A percentile compares a stretch with the other conserved stretches of the same genome.
These are phyloP conservation scores for Dimocarpus longan DNA, from an alignment of 345 rosid species.

Conservation along the genomic window DNA sequence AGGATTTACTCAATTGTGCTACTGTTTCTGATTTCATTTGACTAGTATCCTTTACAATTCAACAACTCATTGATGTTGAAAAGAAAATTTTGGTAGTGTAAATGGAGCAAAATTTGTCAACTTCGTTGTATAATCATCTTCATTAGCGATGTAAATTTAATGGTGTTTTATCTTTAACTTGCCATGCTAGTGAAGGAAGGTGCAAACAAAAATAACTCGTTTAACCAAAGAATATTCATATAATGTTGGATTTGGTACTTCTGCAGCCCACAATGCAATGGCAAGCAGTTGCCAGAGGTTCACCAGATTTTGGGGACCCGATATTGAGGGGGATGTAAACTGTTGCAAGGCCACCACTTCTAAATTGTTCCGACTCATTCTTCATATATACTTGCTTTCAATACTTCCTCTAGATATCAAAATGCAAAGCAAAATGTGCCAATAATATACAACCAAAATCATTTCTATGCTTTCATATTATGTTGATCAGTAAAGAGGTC, in stretches of 20 bases:
- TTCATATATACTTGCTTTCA: not conserved
- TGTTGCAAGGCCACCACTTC: too few species aligned
- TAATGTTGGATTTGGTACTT: too few species aligned
- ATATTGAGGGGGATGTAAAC: too few species aligned
- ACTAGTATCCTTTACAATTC: not conserved
- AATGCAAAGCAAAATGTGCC: slow-evolving; percentile 1
- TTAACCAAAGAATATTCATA: not conserved
- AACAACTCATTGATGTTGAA: not conserved
- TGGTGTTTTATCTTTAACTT: not conserved
- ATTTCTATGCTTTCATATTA: not conserved
- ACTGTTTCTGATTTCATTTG: not conserved
- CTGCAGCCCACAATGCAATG: too few species aligned
- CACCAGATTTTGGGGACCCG: not conserved
- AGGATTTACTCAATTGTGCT: not conserved
- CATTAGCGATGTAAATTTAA: too few species aligned
- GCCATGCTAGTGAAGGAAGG: too few species aligned
- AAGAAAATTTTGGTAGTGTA: not conserved
- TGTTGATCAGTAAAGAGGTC: not conserved
- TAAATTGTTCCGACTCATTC: too few species aligned
- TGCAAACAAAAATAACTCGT: not conserved
- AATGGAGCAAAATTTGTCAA: too few species aligned
- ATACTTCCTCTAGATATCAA: not conserved
- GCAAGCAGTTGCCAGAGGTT: not conserved
- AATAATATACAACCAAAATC: not conserved
- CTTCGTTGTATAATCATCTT: too few species aligned